phyloP scores from a whole-genome alignment of 495 filamentous ascomycete genomes.

The Podospora anserina region DNA sequence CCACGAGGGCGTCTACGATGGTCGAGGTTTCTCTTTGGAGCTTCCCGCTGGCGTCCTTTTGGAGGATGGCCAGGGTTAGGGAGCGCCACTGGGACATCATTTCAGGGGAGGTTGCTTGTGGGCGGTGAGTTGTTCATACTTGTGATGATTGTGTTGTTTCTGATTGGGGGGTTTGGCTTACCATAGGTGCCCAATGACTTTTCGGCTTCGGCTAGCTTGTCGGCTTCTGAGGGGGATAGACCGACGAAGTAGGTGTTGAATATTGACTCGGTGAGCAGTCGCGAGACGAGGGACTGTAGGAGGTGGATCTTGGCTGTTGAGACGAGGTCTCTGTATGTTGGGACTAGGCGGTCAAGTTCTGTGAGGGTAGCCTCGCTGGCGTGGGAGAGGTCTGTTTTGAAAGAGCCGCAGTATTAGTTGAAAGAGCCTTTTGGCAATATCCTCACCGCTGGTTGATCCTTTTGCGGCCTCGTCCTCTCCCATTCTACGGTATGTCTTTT shows the following conservation, averaged over 20 bases:
- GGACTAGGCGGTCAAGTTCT: conserved; percentile 45
- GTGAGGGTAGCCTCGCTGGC: conserved; percentile 33
- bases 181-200: conserved; percentile 43
- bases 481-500: neutral
- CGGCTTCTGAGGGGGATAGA: conserved; percentile 41
- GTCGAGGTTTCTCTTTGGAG: conserved; percentile 41
- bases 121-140: conserved; percentile 4
- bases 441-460: neutral
- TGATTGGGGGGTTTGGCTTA: conserved; percentile 27
- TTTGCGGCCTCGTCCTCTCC: neutral
- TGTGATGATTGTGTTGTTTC: neutral
- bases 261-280: conserved; percentile 48
- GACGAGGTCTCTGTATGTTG: conserved; percentile 48
- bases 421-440: neutral
- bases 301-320: conserved; percentile 49
- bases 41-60: conserved; percentile 42
- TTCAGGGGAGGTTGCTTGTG: conserved; percentile 41
- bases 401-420: conserved; percentile 7
- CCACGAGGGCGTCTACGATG: conserved; percentile 37
- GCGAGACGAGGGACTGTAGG: conserved; percentile 51
- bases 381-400: conserved; percentile 38
- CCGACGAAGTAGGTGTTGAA: conserved; percentile 55
- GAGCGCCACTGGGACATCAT: conserved; percentile 56
- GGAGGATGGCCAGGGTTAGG: conserved; percentile 49
- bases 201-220: conserved; percentile 44